Conservation (phyloP, 768 basidiomycete species). For the Candolleomyces eurysporus region DNA sequence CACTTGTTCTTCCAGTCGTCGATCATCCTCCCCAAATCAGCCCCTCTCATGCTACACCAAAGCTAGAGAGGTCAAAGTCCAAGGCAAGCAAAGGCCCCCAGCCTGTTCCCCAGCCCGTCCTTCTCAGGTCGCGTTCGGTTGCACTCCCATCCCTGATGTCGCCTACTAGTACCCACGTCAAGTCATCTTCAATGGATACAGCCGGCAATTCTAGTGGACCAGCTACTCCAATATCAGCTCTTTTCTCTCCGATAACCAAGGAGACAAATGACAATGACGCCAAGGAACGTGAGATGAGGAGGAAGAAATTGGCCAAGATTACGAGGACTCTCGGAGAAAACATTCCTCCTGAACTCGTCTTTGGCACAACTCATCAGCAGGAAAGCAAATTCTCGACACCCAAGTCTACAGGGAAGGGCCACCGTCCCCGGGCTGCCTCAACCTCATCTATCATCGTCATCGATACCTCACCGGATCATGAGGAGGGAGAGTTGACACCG, state of each 20-base stretch:
- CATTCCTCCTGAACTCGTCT: slow-evolving; percentile 55
- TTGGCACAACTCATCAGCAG: slow-evolving; percentile 12
- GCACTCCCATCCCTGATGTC: slow-evolving; percentile 5
- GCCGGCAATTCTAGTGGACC: not conserved
- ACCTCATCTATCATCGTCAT: slow-evolving; percentile 3
- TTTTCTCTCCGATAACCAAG: not conserved
- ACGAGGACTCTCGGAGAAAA: slow-evolving; percentile 57
- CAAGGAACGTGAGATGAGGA: slow-evolving; percentile 25
- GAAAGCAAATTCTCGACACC: not conserved
- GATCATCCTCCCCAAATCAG: too few relatives aligned
- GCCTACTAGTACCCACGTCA: not conserved
- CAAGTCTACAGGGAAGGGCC: not conserved
- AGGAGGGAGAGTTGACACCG: not conserved
- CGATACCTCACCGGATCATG: not conserved
- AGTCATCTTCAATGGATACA: not conserved
- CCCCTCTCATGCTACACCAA: too few relatives aligned
- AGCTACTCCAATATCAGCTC: slow-evolving; percentile 6
- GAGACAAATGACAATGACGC: not conserved
- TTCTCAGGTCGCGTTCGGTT: slow-evolving; percentile 21
- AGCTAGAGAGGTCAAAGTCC: too few relatives aligned
- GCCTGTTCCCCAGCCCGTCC: slow-evolving; percentile 26
- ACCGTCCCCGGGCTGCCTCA: slow-evolving; percentile 15
- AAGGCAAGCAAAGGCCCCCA: slow-evolving; percentile 11
- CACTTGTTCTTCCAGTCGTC: slow-evolving; percentile 23
- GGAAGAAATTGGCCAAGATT: slow-evolving; percentile 58